Evolutionary conservation across 257 asterid species (phyloP).

Genomic region (Schizonepeta tenuifolia): DNA sequence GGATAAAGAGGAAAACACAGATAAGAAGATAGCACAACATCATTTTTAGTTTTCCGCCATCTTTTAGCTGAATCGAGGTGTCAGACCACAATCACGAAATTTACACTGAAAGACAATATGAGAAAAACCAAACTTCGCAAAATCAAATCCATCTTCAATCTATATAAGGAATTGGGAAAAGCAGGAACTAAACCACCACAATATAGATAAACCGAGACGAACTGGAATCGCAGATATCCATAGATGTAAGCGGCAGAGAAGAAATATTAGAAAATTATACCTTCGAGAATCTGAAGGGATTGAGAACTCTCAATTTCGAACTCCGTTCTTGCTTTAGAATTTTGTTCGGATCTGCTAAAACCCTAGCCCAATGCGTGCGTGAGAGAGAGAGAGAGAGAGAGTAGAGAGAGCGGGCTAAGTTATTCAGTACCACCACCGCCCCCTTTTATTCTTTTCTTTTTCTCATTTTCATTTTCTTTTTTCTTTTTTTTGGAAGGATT

Average conservation of each 20-base stretch:
- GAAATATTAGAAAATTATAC: slow-evolving; percentile 18
- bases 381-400: neutral
- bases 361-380: slow-evolving; percentile 35
- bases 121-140: slow-evolving; percentile 9
- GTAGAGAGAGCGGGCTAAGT: neutral
- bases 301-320: slow-evolving; percentile 28
- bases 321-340: neutral
- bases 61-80: neutral
- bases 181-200: neutral
- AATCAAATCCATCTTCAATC: slow-evolving; percentile 2
- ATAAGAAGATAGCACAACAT: neutral
- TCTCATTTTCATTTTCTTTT: neutral
- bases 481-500: neutral
- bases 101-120: neutral
- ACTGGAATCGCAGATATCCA: neutral
- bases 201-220: neutral
- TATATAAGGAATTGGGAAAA: neutral
- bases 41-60: neutral
- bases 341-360: slow-evolving; percentile 40
- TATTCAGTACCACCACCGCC: neutral
- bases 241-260: neutral
- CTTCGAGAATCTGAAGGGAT: slow-evolving; percentile 13
- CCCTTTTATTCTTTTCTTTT: neutral
- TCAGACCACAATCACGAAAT: neutral
- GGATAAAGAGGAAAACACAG: neutral